Base-by-base conservation (phyloP, 805 yeast genomes). In the Candida ipomoeae region DNA sequence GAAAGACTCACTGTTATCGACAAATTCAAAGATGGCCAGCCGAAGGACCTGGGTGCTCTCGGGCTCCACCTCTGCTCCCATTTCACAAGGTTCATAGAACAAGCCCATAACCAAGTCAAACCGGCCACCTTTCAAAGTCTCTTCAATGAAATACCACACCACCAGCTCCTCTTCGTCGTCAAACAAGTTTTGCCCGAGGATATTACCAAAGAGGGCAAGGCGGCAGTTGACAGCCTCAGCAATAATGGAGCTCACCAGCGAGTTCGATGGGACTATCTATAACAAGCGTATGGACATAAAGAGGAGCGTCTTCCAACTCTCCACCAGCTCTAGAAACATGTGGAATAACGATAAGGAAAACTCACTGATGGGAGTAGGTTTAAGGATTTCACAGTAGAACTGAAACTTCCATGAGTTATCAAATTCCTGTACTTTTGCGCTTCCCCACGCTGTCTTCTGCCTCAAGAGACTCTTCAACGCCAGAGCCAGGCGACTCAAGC, bases 391-490 rank as follows among this genome's bases (percentile, higher is more conserved):
- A 36, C 52, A 42, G 42, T 48, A 48, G 20, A 53, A 53, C 8
- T 38, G 39, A 15, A 53, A 49, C 31, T 53, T 53, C 56, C 56
- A 53, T 8, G 53, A 40, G 18, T 42, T 39, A n/a, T 47, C 51
- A 8, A 21, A 36, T 11, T 48, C 48, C 53, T 48, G 38, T 7
- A 43, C 35, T 5, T 23, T 31, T 20, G 44, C 41, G 3, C 23
- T 18, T 8, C 49, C 51, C 20, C 53, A 42, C 8, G 14, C 33
- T 2, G 37, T 33, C 21, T 42, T 42, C 8, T 33, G 31, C 21
- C 29, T 32, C 45, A 42, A 42, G 8, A 40, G 11, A 10, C 10
- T 29, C n/a, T 40, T 40, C 33, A 40, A 10, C 2, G 34, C 21
- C 8, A 10, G 11, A 5, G n/a, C 21, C 21, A n/a, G 32, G 8